Conservation (phyloP, 164 flowering plant genomes). For the Vitis rupestris region DNA sequence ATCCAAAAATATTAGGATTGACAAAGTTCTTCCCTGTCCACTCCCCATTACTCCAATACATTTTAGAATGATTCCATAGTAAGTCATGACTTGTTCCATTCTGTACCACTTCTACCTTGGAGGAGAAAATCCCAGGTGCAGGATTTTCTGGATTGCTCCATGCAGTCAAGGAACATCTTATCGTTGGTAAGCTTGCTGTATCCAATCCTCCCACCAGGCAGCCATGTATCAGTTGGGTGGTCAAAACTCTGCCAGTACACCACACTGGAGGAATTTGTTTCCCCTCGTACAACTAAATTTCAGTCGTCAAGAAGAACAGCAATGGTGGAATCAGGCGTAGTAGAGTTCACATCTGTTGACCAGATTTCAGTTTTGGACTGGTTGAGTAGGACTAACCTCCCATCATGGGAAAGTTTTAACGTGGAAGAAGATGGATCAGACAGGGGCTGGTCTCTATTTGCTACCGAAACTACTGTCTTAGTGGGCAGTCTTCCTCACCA, state of each 20-base stretch:
- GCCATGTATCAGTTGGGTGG: slow-evolving; percentile 19
- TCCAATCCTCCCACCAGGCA: slow-evolving; percentile 22
- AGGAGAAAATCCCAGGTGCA: slow-evolving; percentile 19
- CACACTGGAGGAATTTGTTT: neutral
- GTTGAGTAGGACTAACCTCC: slow-evolving; percentile 19
- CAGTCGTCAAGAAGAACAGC: slow-evolving; percentile 28
- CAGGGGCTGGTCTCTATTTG: slow-evolving; percentile 21
- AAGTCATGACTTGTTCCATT: slow-evolving; percentile 8
- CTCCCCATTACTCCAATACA: slow-evolving; percentile 13
- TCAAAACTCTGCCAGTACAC: slow-evolving; percentile 25
- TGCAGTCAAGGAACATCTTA: slow-evolving; percentile 1
- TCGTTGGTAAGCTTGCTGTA: slow-evolving; percentile 4
- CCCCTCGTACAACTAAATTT: slow-evolving; percentile 27
- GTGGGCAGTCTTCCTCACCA: slow-evolving; percentile 16
- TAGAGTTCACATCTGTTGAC: slow-evolving; percentile 23
- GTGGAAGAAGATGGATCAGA: slow-evolving; percentile 3
- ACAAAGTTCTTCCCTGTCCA: slow-evolving; percentile 17
- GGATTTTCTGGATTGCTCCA: slow-evolving; percentile 22
- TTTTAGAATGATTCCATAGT: slow-evolving; percentile 6
- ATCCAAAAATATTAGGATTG: no score
- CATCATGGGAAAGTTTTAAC: slow-evolving; percentile 18
- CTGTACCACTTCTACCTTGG: neutral
- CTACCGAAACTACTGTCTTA: slow-evolving; percentile 26
- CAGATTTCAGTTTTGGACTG: slow-evolving; percentile 18
- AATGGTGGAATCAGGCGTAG: slow-evolving; percentile 8